phyloP scores from a whole-genome alignment of 2,329 filamentous ascomycete species.

The Sordariomycetes sp. region DNA sequence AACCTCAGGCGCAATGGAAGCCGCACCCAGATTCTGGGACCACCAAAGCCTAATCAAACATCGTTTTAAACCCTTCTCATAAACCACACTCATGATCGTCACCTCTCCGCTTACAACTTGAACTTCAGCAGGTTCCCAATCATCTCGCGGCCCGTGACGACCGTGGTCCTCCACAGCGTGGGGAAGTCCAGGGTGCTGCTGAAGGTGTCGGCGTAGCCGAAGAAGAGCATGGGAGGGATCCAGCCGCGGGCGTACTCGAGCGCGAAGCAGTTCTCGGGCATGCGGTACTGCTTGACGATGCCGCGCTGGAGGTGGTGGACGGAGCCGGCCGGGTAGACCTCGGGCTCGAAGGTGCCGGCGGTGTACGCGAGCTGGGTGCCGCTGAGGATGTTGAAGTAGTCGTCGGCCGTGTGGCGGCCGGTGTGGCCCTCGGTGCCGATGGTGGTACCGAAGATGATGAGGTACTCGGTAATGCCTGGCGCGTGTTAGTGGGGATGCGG shows the following conservation, averaged over 20 bases:
- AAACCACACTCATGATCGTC: background rate
- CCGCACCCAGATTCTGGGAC: background rate
- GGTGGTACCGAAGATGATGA: conserved; percentile 79
- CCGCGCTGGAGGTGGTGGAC: conserved; percentile 66
- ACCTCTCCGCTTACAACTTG: conserved; percentile 49
- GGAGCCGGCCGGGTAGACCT: conserved; percentile 58
- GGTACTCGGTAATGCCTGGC: conserved; percentile 69
- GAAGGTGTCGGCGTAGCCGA: conserved; percentile 75
- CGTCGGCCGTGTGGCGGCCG: conserved; percentile 81
- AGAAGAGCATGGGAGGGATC: conserved; percentile 89
- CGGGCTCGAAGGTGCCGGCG: conserved; percentile 54
- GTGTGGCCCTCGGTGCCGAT: conserved; percentile 81
- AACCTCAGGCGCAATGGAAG: background rate
- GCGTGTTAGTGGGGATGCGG: background rate
- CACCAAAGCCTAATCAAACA: background rate
- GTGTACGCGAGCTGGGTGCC: conserved; percentile 70
- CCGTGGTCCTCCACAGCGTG: conserved; percentile 73
- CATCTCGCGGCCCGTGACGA: conserved; percentile 68
- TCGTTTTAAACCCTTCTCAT: background rate
- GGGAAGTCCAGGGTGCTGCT: conserved; percentile 73
- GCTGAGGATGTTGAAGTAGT: conserved; percentile 85
- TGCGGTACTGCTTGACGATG: conserved; percentile 71
- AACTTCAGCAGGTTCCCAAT: conserved; percentile 56
- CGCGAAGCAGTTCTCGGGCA: conserved; percentile 67
- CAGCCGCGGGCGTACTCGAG: conserved; percentile 78